These are phyloP conservation scores for Naganishia onofrii DNA, from an alignment of 768 basidiomycete genomes.

Conservation along the genomic window DNA sequence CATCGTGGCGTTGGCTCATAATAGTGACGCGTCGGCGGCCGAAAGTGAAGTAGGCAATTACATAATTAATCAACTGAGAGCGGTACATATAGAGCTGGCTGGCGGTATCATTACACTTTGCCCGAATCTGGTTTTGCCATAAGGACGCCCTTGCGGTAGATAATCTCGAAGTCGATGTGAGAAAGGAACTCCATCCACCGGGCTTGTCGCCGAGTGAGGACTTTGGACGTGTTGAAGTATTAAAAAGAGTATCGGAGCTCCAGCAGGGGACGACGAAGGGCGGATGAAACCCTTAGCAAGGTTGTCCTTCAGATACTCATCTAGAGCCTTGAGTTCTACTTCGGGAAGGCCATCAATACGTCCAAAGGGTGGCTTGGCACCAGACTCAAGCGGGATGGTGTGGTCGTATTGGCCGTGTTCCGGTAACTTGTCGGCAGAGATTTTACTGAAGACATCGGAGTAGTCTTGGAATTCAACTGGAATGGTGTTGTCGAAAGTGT, in stretches of 20 bases:
- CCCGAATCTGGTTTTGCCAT: background rate
- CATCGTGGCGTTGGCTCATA: too few relatives aligned
- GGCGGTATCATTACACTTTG: too few relatives aligned
- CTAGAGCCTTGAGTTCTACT: constrained; percentile 33
- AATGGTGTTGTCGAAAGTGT: background rate
- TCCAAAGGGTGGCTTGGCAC: constrained; percentile 28
- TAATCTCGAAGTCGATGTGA: constrained; percentile 36
- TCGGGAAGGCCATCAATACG: constrained; percentile 38
- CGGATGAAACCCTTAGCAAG: constrained; percentile 33
- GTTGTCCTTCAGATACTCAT: constrained; percentile 38
- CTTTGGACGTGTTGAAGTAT: background rate
- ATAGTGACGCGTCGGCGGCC: too few relatives aligned
- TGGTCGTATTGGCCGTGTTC: constrained; percentile 36
- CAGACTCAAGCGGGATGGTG: constrained; percentile 34
- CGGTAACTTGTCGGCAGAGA: constrained; percentile 32
- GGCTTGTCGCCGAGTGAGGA: constrained; percentile 34
- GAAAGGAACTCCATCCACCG: constrained; percentile 35
- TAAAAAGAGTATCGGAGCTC: constrained; percentile 42
- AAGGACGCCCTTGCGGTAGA: constrained; percentile 19
- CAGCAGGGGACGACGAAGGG: constrained; percentile 31
- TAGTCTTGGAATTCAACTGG: constrained; percentile 30
- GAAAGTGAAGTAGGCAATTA: too few relatives aligned
- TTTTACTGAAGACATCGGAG: constrained; percentile 33
- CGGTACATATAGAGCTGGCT: too few relatives aligned
- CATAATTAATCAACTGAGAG: too few relatives aligned